Conservation (phyloP, 345 rosid species). For the Microthlaspi erraticum region DNA sequence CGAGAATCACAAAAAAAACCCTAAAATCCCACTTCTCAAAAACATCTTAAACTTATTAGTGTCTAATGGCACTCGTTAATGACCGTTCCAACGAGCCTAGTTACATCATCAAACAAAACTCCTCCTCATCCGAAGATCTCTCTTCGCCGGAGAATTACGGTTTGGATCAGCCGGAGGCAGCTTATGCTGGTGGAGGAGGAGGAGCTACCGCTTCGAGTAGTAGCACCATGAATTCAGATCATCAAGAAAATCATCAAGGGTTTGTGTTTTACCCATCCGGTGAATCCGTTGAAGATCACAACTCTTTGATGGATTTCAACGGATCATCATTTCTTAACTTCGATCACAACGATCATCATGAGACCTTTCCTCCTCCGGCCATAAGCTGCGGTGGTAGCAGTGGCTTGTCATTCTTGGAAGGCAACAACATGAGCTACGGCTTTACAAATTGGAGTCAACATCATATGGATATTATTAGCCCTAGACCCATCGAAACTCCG, state of each 20-base stretch:
- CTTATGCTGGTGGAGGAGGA: slow-evolving; percentile 35
- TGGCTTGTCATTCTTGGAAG: slow-evolving; percentile 40
- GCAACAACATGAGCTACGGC: slow-evolving; percentile 41
- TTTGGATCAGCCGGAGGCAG: slow-evolving; percentile 34
- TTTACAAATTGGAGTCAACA: slow-evolving; percentile 48
- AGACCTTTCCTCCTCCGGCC: slow-evolving; percentile 39
- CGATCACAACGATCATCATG: slow-evolving; percentile 48
- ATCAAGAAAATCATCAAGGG: slow-evolving; percentile 43
- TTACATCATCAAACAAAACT: slow-evolving; percentile 41
- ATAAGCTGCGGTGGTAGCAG: slow-evolving; percentile 33
- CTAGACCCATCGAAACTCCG: slow-evolving; percentile 49
- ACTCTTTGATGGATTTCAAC: slow-evolving; percentile 73
- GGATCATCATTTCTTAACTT: slow-evolving; percentile 83
- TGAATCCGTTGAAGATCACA: slow-evolving; percentile 49
- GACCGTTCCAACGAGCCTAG: slow-evolving; percentile 40
- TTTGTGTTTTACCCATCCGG: slow-evolving; percentile 45
- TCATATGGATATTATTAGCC: slow-evolving; percentile 49
- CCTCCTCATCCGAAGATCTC: slow-evolving; percentile 46
- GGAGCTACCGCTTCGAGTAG: slow-evolving; percentile 56
- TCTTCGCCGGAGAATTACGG: slow-evolving; percentile 48
- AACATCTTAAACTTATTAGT: slow-evolving; percentile 19
- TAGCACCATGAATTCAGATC: slow-evolving; percentile 54
- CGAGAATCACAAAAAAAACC: slow-evolving; percentile 23
- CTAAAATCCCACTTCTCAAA: background rate
- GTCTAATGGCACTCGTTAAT: slow-evolving; percentile 59